Evolutionary conservation across 78 protist species (phyloP).

Genomic region (Dictyostelium brefeldianum): DNA sequence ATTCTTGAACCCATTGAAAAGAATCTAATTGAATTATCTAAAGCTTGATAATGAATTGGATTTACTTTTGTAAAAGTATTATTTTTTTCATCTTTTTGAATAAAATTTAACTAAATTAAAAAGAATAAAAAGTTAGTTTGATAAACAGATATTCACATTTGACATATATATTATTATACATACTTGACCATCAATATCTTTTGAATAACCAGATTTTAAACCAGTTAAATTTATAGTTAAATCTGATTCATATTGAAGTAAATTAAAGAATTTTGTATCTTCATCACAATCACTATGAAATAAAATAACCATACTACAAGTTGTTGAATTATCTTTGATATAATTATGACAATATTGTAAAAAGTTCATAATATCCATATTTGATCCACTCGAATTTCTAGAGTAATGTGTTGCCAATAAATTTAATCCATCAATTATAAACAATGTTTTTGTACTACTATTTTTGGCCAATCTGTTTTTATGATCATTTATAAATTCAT

Average conservation of each 20-base stretch:
- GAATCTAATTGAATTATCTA: slow-evolving; percentile 57
- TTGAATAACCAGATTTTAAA: slow-evolving; percentile 71
- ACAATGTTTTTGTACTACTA: slow-evolving; percentile 8
- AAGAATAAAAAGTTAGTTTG: not conserved
- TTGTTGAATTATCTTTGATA: slow-evolving; percentile 23
- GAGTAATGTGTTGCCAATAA: not conserved
- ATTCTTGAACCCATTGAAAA: slow-evolving; percentile 70
- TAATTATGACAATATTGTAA: slow-evolving; percentile 43
- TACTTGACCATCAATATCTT: slow-evolving; percentile 78
- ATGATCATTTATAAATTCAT: slow-evolving; percentile 43
- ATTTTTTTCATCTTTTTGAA: slow-evolving; percentile 39
- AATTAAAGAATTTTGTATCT: slow-evolving; percentile 42
- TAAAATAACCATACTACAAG: slow-evolving; percentile 18
- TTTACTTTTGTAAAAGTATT: slow-evolving; percentile 17
- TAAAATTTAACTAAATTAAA: slow-evolving; percentile 24
- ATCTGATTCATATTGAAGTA: slow-evolving; percentile 65
- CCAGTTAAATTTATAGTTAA: slow-evolving; percentile 18
- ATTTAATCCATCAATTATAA: slow-evolving; percentile 44
- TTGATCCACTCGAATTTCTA: not conserved
- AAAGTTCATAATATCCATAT: slow-evolving; percentile 26
- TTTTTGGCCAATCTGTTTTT: not conserved
- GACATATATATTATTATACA: not conserved
- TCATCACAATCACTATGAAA: slow-evolving; percentile 61
- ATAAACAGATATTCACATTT: too few relatives aligned
- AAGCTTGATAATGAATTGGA: slow-evolving; percentile 58